These are phyloP conservation scores for Didymosphaeria variabile DNA, from an alignment of 2,329 filamentous ascomycete genomes.

Conservation along the genomic window DNA sequence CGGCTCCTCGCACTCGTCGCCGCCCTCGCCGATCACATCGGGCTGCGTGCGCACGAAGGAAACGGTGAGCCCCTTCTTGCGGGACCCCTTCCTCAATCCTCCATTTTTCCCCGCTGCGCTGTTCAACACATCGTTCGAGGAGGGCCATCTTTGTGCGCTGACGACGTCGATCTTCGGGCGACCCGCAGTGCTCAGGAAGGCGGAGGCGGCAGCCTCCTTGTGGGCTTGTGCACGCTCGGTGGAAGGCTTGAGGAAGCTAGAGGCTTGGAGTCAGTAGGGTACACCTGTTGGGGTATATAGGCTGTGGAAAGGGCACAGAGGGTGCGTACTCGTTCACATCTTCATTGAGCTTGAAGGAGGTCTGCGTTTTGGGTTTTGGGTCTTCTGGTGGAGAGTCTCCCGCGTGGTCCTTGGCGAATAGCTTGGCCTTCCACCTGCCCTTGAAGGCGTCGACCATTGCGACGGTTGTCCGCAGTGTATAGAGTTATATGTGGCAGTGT, in stretches of 20 bases:
- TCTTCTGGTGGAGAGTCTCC: constrained; percentile 31
- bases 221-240: constrained; percentile 53
- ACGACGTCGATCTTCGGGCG: constrained; percentile 60
- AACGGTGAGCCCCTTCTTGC: constrained; percentile 75
- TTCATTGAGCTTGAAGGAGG: constrained; percentile 48
- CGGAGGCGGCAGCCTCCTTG: constrained; percentile 37
- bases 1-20: constrained; percentile 81
- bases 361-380: constrained; percentile 33
- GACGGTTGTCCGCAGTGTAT: constrained; percentile 11
- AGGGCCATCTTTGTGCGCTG: constrained; percentile 61
- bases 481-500: not conserved
- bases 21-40: constrained; percentile 88
- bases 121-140: constrained; percentile 54
- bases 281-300: not conserved
- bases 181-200: constrained; percentile 35
- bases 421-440: constrained; percentile 61
- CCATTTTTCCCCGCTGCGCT: constrained; percentile 47
- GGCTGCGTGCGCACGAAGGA: constrained; percentile 77
- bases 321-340: constrained; percentile 58
- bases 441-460: constrained; percentile 50
- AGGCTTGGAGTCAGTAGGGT: not conserved
- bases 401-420: constrained; percentile 55
- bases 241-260: constrained; percentile 63
- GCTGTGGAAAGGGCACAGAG: not conserved
- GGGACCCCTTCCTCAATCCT: constrained; percentile 49